Conservation (phyloP, 257 asterid genomes). For the Scutellaria galericulata region DNA sequence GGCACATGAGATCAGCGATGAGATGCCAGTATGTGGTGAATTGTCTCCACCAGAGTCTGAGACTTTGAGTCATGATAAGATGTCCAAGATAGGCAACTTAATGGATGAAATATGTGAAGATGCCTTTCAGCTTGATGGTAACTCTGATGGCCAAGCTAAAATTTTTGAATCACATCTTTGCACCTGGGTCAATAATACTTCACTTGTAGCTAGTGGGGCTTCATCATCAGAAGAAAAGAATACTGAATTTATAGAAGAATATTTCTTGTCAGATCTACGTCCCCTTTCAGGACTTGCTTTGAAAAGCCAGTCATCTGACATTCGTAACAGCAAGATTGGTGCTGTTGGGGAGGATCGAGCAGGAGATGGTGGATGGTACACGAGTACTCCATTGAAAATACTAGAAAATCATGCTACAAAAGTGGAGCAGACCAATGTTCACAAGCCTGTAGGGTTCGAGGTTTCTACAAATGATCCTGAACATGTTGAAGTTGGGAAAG, state of each 20-base stretch:
- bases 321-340: conserved; percentile 39
- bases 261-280: conserved; percentile 75
- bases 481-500: conserved; percentile 52
- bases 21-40: conserved; percentile 41
- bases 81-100: conserved; percentile 51
- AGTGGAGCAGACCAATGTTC: conserved; percentile 45
- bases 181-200: conserved; percentile 44
- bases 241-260: conserved; percentile 80
- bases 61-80: conserved; percentile 48
- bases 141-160: conserved; percentile 57
- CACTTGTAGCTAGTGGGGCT: conserved; percentile 46
- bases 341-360: conserved; percentile 45
- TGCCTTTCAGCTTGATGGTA: conserved; percentile 65
- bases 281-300: conserved; percentile 65
- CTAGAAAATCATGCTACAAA: conserved; percentile 81
- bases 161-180: conserved; percentile 46
- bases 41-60: conserved; percentile 46
- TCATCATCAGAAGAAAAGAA: conserved; percentile 51
- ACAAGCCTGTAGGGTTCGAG: conserved; percentile 43
- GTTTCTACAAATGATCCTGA: conserved; percentile 55
- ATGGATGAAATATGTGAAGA: conserved; percentile 91
- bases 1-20: conserved; percentile 52
- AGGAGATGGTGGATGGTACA: conserved; percentile 81
- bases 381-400: conserved; percentile 56
- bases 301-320: conserved; percentile 49